Conservation (phyloP, 2,329 filamentous ascomycete species). For the Fusarium palustre region DNA sequence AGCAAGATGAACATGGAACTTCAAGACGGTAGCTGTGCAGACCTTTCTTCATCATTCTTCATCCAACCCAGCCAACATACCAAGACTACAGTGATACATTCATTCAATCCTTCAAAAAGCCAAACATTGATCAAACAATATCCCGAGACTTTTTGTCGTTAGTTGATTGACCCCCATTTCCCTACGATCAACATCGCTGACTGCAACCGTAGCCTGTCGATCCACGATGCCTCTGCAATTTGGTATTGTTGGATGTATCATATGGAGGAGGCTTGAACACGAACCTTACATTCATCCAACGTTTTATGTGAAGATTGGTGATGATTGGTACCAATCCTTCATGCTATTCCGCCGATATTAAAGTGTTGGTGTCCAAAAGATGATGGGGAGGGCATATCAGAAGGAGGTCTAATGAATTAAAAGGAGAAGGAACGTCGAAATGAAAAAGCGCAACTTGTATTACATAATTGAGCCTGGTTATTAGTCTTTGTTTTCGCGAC, state of each 20-base stretch:
- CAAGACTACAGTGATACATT: background rate
- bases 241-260: fast-evolving
- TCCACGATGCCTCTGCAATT: background rate
- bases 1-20: background rate
- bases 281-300: too few relatives aligned
- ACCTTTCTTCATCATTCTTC: background rate
- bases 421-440: background rate
- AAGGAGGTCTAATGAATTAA: background rate
- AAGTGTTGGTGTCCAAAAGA: too few relatives aligned
- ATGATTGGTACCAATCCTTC: too few relatives aligned
- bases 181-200: background rate
- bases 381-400: background rate
- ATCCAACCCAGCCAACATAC: background rate
- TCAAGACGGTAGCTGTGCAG: background rate
- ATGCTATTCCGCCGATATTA: too few relatives aligned
- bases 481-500: background rate
- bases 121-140: background rate
- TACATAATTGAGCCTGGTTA: background rate
- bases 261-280: fast-evolving
- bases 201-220: background rate
- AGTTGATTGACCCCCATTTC: background rate
- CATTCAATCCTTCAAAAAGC: background rate
- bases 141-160: background rate
- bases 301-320: too few relatives aligned
- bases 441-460: background rate